Base-by-base conservation (phyloP, 2,329 filamentous ascomycete genomes). In the Fusarium subglutinans region DNA sequence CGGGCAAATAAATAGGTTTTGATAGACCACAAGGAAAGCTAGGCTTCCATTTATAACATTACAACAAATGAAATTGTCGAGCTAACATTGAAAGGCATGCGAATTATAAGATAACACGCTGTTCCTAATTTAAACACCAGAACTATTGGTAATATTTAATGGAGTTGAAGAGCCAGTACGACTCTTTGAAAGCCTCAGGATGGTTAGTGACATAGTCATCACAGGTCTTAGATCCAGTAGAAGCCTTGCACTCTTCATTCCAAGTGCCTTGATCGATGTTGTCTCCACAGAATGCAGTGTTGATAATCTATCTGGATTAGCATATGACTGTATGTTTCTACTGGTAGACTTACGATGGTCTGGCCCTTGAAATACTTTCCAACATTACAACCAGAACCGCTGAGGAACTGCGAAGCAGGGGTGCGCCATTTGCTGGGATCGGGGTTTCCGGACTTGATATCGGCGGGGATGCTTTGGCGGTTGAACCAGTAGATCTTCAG, bases 401-500 rank as follows among this genome's bases (percentile, higher is more conserved):
- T 88, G 3, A 85, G 81, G 81, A 95, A 97, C 35, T 85, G 85
- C 3, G 92, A 92, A 3, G 88, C 81, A 0, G 94, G 93, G 2
- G 81, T 84, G 7, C 90, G 90, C 90, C 94, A 96, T 26, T 77
- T 81, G 4, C 82, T 80, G 0, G 93, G 91, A 70, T 93, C 84
- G 0, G 93, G 93, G 3, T 77, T 85, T 20, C 86, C 87, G 20
- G 85, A 81, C 6, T 82, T 79, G 63, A 93, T 89, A 78, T 94
- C 90, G 3, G 80, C 77, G 2, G 92, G 92, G 58, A 94, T 87
- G 17, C 80, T 79, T 57, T 81, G 80, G 48, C 92, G 90, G 0
- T 90, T 85, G 82, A 95, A 97, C 86, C 93, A 94, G 88, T 90
- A 97, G 69, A 96, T 86, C 41, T 86, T 88, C 80, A 97, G 94